phyloP scores from a whole-genome alignment of 768 basidiomycete species.

The Termitomyces sp. region DNA sequence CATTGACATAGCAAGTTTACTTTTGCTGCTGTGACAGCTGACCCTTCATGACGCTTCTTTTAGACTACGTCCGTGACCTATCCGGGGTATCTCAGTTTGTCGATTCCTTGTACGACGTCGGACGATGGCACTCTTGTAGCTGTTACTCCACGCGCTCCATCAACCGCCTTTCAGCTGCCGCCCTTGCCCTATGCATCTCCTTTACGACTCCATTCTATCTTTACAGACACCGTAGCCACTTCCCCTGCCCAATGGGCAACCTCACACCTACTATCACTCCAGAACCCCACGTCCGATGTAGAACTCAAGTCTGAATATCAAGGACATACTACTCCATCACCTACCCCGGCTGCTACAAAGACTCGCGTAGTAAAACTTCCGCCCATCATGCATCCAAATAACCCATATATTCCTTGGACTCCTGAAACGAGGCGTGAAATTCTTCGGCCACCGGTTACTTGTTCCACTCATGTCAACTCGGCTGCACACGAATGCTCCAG shows the following conservation, averaged over 20 bases:
- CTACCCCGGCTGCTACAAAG: not conserved
- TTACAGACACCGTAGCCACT: slow-evolving; percentile 22
- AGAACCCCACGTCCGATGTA: not conserved
- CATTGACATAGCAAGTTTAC: not conserved
- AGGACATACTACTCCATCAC: not conserved
- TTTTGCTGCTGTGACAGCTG: not conserved
- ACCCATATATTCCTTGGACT: slow-evolving; percentile 54
- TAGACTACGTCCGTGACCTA: slow-evolving; percentile 6
- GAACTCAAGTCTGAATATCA: slow-evolving; percentile 3
- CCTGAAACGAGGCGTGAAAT: slow-evolving; percentile 38
- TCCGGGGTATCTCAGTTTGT: slow-evolving; percentile 1
- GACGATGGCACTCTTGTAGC: not conserved
- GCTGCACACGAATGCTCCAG: slow-evolving; percentile 30
- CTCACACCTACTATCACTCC: not conserved
- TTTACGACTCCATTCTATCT: slow-evolving; percentile 34
- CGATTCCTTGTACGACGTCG: not conserved
- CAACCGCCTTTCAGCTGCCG: slow-evolving; percentile 18
- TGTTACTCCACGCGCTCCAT: not conserved
- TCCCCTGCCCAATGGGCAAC: slow-evolving; percentile 9
- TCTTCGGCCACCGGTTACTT: slow-evolving; percentile 35
- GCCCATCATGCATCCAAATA: slow-evolving; percentile 45
- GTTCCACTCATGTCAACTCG: slow-evolving; percentile 28
- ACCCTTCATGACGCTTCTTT: not conserved
- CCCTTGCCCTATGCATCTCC: slow-evolving; percentile 33
- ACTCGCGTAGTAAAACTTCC: slow-evolving; percentile 15